These are phyloP conservation scores for Suillus occidentalis DNA, from an alignment of 768 basidiomycete species.

Conservation along the genomic window DNA sequence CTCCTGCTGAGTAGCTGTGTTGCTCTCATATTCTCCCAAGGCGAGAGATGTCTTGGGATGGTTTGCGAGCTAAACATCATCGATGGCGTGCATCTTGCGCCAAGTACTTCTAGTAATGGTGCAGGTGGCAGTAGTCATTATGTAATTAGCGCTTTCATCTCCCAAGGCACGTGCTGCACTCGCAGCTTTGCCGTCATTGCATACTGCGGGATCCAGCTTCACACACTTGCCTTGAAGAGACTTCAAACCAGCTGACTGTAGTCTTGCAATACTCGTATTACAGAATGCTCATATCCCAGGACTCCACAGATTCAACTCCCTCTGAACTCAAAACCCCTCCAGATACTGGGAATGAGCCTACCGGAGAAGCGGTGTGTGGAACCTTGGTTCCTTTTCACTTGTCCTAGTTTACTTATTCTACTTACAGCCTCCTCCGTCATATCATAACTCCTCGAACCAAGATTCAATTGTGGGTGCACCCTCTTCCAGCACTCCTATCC, in stretches of 20 bases:
- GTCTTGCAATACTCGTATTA: neutral
- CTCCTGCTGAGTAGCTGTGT: neutral
- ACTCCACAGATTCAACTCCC: neutral
- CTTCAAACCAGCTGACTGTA: neutral
- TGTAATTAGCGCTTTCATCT: too few relatives aligned
- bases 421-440: constrained; percentile 26
- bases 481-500: neutral
- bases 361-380: neutral
- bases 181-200: neutral
- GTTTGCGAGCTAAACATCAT: neutral
- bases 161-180: neutral
- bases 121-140: neutral
- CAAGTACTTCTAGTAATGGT: neutral
- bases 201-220: neutral
- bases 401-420: neutral
- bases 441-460: constrained; percentile 7
- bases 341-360: neutral
- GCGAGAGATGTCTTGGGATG: neutral
- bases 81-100: too few relatives aligned
- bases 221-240: neutral
- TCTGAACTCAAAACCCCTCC: neutral
- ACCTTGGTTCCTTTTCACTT: neutral
- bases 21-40: neutral
- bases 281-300: neutral
- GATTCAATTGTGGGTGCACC: neutral